Conservation (phyloP, 139 green algal species). For the Chlamydomonas incerta region DNA sequence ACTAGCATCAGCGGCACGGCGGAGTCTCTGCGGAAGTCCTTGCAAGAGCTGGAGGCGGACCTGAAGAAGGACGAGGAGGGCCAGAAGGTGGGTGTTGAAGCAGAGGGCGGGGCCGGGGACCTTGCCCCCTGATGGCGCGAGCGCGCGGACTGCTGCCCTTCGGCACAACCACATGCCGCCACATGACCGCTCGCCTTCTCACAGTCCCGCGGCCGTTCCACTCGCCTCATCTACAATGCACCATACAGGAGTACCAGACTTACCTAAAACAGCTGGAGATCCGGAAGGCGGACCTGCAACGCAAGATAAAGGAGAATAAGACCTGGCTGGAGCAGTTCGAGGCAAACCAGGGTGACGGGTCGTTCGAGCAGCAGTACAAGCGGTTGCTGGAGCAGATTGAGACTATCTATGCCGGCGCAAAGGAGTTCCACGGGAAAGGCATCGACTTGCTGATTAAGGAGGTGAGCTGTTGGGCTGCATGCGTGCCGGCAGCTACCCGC, state of each 20-base stretch:
- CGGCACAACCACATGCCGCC: too few species aligned
- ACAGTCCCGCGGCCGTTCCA: too few species aligned
- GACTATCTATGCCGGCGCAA: slow-evolving; percentile 64
- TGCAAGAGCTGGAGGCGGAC: slow-evolving; percentile 66
- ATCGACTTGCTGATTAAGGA: slow-evolving; percentile 71
- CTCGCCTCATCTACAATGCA: not conserved
- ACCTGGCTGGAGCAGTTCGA: slow-evolving; percentile 50
- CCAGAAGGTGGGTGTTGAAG: slow-evolving; percentile 50
- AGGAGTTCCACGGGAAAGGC: slow-evolving; percentile 73
- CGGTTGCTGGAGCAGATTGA: slow-evolving; percentile 61
- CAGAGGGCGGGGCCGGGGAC: too few species aligned
- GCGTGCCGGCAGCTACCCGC: too few species aligned
- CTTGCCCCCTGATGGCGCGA: too few species aligned
- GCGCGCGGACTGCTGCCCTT: too few species aligned
- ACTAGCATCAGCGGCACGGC: slow-evolving; percentile 60
- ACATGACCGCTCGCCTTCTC: too few species aligned
- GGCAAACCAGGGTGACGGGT: slow-evolving; percentile 27
- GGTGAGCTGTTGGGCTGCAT: not conserved
- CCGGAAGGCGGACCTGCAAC: slow-evolving; percentile 56
- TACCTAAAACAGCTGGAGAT: slow-evolving; percentile 55
- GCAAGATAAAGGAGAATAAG: slow-evolving; percentile 58
- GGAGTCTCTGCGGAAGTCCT: slow-evolving; percentile 36
- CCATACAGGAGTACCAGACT: slow-evolving; percentile 58
- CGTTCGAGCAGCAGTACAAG: slow-evolving; percentile 67
- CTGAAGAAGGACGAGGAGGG: slow-evolving; percentile 68